Conservation (phyloP, 495 filamentous ascomycete species). For the Trichoderma parareesei region DNA sequence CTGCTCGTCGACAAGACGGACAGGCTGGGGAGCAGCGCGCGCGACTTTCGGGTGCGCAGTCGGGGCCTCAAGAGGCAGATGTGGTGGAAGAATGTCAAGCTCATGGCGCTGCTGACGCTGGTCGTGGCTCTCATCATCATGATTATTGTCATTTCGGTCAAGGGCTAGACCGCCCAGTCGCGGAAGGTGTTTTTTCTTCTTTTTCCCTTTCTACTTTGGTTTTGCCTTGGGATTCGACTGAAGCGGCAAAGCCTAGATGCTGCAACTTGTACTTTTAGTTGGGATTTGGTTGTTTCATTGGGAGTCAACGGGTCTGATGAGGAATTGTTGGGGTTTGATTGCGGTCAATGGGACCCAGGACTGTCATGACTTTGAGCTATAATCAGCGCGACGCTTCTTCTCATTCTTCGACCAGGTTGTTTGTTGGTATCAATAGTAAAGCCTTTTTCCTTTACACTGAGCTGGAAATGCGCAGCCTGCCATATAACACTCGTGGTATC, state of each 20-base stretch:
- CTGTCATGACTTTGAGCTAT: not conserved
- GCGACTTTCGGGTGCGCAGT: slow-evolving; percentile 82
- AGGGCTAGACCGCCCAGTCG: slow-evolving; percentile 17
- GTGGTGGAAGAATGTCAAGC: slow-evolving; percentile 99
- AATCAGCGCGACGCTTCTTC: not conserved
- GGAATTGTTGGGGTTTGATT: not conserved
- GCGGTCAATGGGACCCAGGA: not conserved
- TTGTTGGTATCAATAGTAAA: not conserved
- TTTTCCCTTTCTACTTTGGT: not conserved
- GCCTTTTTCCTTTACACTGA: not conserved
- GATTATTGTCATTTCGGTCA: slow-evolving; percentile 36
- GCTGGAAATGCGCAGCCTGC: not conserved
- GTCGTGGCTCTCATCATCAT: slow-evolving; percentile 75
- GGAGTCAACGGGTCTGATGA: not conserved
- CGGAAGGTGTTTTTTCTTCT: not conserved
- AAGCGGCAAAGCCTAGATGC: not conserved
- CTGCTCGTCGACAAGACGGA: slow-evolving; percentile 97
- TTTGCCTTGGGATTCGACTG: not conserved
- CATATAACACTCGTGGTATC: not conserved
- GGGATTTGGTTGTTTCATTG: not conserved
- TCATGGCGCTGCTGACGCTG: slow-evolving; percentile 77
- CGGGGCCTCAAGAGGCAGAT: slow-evolving; percentile 79
- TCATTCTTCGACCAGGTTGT: not conserved
- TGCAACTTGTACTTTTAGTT: slow-evolving; percentile 7
- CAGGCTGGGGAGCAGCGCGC: slow-evolving; percentile 71